Base-by-base conservation (phyloP, 495 filamentous ascomycete species). In the Penicillium cosmopolitanum region DNA sequence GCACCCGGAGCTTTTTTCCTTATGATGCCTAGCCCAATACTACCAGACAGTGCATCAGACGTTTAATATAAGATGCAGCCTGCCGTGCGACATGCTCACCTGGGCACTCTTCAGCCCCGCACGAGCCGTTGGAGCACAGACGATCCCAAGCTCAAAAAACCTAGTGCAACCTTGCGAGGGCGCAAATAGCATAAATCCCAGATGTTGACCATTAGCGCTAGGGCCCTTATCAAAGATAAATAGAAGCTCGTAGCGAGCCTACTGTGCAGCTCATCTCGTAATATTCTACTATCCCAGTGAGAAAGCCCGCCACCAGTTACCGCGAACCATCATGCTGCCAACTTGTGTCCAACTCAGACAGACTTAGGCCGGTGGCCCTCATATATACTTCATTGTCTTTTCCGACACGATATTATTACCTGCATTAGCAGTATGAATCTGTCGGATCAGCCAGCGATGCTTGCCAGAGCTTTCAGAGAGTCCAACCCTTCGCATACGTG, bases 201-300 rank as follows among this genome's bases (percentile, higher is more conserved):
- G 42, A 5, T 19, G 12, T n/a, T n/a, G n/a, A 16, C 10, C 42
- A 11, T 21, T 46, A 46, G 42, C 42, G 54, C 55, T 44, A 50
- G 28, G 50, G 53, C 36, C 54, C 43, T 52, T 47, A 21, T 40
- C 31, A 40, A 52, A 16, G 0, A 48, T 23, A 1, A 19, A 21
- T 19, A 53, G 52, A 56, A 38, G 13, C 6, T 9, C 31, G 62
- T 57, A n/a, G 25, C 47, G 4, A 12, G 72, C 66, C 64, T 8
- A 71, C 34, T 5, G 63, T 54, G 36, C 60, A 55, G 55, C 53
- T 73, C 64, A 76, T 64, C 9, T 61, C 53, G 28, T 66, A 68
- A 38, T 72, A 76, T 5, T 72, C 73, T 16, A 70, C 43, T 50
- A 31, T 13, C 53, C 74, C 67, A n/a, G 60, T 57, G 12, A 75